Percentiles rank a stretch among this genome's conserved stretches.
phyloP scores from a whole-genome alignment of 2,329 filamentous ascomycete species.

The Alternaria alternata region DNA sequence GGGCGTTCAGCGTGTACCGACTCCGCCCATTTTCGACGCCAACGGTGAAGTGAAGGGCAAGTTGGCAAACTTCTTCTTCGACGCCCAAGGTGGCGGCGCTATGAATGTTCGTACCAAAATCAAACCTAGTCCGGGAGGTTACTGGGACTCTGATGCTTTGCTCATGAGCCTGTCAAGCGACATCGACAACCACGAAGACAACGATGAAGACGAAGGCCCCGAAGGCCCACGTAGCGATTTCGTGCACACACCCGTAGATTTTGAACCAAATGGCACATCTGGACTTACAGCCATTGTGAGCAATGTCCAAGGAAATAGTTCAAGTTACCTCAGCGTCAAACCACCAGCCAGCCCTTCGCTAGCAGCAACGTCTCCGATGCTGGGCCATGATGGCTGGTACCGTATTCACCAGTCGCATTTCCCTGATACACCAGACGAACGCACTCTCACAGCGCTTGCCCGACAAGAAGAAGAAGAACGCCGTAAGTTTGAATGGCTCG shows the following conservation, averaged over 20 bases:
- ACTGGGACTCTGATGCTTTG: conserved; percentile 49
- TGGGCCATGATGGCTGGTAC: conserved; percentile 25
- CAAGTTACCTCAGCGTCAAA: conserved; percentile 21
- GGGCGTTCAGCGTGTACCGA: conserved; percentile 35
- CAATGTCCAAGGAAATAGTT: not conserved
- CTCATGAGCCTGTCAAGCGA: conserved; percentile 43
- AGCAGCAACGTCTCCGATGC: not conserved
- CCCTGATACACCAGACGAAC: conserved; percentile 10
- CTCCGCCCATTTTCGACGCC: conserved; percentile 36
- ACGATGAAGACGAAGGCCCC: conserved; percentile 35
- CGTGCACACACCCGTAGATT: not conserved
- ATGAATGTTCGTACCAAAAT: conserved; percentile 10
- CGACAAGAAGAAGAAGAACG: conserved; percentile 35
- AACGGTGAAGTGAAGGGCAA: conserved; percentile 38
- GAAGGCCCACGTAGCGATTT: conserved; percentile 18
- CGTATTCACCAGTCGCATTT: conserved; percentile 15
- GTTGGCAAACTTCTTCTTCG: conserved; percentile 47
- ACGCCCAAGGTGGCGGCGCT: conserved; percentile 23
- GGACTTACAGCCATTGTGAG: not conserved
- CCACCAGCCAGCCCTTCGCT: conserved; percentile 1
- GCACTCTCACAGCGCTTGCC: conserved; percentile 10
- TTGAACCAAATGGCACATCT: conserved; percentile 8
- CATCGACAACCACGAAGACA: conserved; percentile 16
- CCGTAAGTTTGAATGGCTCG: conserved; percentile 49
- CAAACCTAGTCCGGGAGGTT: conserved; percentile 24